Conservation (phyloP, 129 eudicot species). For the Centrapalus pauciflorus region DNA sequence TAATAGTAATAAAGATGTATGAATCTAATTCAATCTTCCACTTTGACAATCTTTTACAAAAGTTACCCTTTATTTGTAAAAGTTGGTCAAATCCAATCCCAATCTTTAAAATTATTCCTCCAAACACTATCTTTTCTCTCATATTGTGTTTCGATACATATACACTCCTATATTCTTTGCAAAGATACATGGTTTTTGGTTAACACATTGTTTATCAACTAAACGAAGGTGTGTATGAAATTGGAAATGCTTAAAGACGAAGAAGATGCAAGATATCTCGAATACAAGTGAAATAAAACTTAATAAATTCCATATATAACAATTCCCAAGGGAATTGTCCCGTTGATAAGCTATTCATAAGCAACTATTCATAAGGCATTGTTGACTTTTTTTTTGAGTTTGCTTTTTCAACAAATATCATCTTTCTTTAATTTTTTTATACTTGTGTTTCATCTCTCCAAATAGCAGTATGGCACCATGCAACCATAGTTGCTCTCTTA, state of each 20-base stretch:
- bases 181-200: conserved; percentile 5
- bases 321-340: no score
- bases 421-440: no score
- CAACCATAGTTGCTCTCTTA: no score
- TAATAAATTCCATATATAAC: no score
- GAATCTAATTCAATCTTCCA: conserved; percentile 42
- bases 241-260: neutral
- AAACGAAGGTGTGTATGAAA: neutral
- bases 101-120: conserved; percentile 27
- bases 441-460: no score
- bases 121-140: conserved; percentile 23
- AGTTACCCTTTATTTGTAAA: conserved; percentile 33
- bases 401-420: no score
- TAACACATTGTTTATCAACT: neutral
- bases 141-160: conserved; percentile 5
- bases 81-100: conserved; percentile 28
- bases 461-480: no score
- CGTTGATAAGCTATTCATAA: no score
- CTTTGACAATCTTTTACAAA: conserved; percentile 28
- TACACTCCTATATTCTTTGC: conserved; percentile 13
- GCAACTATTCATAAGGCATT: no score
- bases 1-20: conserved; percentile 19
- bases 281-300: neutral
- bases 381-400: no score
- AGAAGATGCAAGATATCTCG: neutral